Percentiles rank a stretch among this genome's conserved stretches.
phyloP scores from a whole-genome alignment of 768 basidiomycete genomes.

The Amanita molliuscula region DNA sequence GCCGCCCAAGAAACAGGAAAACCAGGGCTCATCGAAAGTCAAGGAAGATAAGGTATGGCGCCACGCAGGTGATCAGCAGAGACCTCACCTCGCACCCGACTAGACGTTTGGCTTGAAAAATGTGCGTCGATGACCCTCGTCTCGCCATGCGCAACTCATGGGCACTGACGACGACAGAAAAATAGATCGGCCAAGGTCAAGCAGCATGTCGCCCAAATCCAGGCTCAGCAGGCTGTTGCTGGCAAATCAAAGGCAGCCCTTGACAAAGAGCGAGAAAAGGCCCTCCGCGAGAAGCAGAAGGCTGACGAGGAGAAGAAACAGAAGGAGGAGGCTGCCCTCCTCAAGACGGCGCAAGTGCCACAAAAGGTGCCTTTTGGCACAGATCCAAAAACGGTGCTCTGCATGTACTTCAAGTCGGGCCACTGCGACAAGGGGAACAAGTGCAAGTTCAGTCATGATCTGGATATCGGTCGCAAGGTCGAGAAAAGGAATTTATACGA shows the following conservation, averaged over 20 bases:
- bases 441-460: constrained; percentile 97
- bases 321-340: constrained; percentile 78
- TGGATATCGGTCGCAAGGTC: constrained; percentile 80
- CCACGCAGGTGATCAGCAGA: constrained; percentile 16
- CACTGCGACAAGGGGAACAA: constrained; percentile 88
- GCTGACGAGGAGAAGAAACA: constrained; percentile 72
- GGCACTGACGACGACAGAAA: constrained; percentile 43
- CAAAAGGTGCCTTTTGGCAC: constrained; percentile 93
- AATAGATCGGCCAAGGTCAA: constrained; percentile 93
- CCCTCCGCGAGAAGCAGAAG: constrained; percentile 63
- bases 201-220: constrained; percentile 69
- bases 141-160: neutral
- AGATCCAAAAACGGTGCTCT: constrained; percentile 92
- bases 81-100: constrained; percentile 10
- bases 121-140: constrained; percentile 30
- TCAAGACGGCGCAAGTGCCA: constrained; percentile 59
- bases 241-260: constrained; percentile 76
- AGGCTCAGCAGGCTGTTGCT: constrained; percentile 60
- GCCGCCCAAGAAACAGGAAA: constrained; percentile 75
- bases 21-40: constrained; percentile 49
- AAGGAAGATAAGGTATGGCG: constrained; percentile 68
- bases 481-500: constrained; percentile 95
- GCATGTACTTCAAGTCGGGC: constrained; percentile 88
- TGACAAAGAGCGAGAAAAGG: constrained; percentile 83
- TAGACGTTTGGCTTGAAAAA: constrained; percentile 90